Base-by-base conservation (phyloP, 2,329 filamentous ascomycete genomes). In the Aschersonia sp. region DNA sequence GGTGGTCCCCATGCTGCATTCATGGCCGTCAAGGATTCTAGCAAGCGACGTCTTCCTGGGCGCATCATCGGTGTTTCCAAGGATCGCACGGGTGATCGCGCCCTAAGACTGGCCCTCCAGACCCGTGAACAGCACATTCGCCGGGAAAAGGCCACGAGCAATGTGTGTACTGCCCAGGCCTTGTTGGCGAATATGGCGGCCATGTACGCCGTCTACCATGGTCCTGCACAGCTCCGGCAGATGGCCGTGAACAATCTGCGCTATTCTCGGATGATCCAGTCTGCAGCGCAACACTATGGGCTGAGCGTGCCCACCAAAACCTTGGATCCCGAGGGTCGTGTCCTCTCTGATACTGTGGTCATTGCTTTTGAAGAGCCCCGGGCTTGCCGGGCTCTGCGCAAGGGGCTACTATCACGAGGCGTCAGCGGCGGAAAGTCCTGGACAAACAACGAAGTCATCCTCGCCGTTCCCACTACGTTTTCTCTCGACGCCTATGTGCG, bases 1-100 rank as follows among this genome's bases (percentile, higher is more conserved):
- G 90, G 90, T 58, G 90, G 90, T 22, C 90, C 90, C n/a, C 90
- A 96, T 60, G 90, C 90, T 30, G 90, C 89, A 14, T 97, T 97
- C 76, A 96, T 97, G 63, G 86, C 90, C 22, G 88, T 89, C 47
- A 79, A 79, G 47, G 89, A 96, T 45, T 87, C 90, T 66, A 81
- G 90, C 69, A 96, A 96, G 78, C 78, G 90, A 51, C 94, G 94
- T 69, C 90, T 96, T 53, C 90, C 90, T 5, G 90, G 89, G 42
- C 84, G 90, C 55, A 69, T 96, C 32, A 84, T 97, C 52, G 90
- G 90, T 55, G 75, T 96, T 4, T 95, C 90, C 46, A 94, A 94
- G 66, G 90, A 97, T 61, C 78, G 90, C 47, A 72, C 88, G 5
- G 90, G 90, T 6, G 79, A 85, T 53, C 81, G 76, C 10, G 90